Evolutionary conservation across 768 basidiomycete species (phyloP), one percentile per base, ranked within the genome.

Genomic region (Stropharia rugosoannulata): DNA sequence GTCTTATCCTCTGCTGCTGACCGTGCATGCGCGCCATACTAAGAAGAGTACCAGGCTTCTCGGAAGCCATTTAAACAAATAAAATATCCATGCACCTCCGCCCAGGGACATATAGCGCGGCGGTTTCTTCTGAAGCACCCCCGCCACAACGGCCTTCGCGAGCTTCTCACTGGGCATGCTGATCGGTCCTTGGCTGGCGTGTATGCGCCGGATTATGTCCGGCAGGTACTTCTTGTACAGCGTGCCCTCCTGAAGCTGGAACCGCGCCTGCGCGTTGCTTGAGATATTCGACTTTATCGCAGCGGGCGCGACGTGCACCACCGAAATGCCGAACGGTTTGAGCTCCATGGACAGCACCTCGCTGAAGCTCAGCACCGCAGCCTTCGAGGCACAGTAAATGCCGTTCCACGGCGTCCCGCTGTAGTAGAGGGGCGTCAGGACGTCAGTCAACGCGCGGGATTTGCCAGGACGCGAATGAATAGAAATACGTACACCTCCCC

Each of bases 261-360:
- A 82, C 0, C 63, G 69, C 4, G 64, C 58, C 1, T 67, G 66
- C 40, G 76, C 79, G 57, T 88, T 90, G 18, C 67, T 66, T 5
- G 86, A 70, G 48, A 92, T 77, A 62, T 90, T 89, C 5, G 87
- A 89, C 49, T 70, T 79, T 54, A 93, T 75, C 2, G 79, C 74
- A 7, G 85, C 89, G 0, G 89, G 86, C 5, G 81, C 77, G 43
- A 93, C 75, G 57, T 87, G 84, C 66, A 91, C 73, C 41, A 92
- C 88, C 19, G 80, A 72, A 54, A 94, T 79, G 29, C 83, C 82
- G 65, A 91, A 81, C 0, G 89, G 87, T 39, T 75, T 79, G 69
- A 84, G 84, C 63, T 94, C 90, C 87, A 90, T 87, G 3, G 76
- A 77, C 4, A 92, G 77, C 0, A 81, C 78, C 40, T 91, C 82